Percentiles rank a stretch among this genome's conserved stretches.
Conservation (phyloP, 2,329 filamentous ascomycete genomes). For the Juglanconis oblonga region DNA sequence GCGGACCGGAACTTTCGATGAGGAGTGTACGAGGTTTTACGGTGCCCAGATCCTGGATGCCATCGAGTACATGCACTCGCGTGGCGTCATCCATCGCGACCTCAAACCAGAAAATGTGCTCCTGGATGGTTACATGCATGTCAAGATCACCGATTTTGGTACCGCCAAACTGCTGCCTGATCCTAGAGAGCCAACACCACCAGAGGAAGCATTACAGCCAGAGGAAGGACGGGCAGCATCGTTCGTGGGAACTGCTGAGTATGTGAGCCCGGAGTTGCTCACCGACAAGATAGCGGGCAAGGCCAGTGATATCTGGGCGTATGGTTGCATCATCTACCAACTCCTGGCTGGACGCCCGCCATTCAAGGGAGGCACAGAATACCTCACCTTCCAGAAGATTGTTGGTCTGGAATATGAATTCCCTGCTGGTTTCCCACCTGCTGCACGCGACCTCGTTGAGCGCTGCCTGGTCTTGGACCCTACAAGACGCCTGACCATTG, state of each 20-base stretch:
- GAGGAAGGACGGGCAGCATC: conserved; percentile 80
- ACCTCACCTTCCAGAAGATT: conserved; percentile 97
- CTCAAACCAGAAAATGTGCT: conserved; percentile 96
- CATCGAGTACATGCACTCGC: conserved; percentile 96
- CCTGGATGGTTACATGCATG: conserved; percentile 91
- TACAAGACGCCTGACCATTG: conserved; percentile 76
- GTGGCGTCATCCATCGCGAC: conserved; percentile 94
- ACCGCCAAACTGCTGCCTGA: conserved; percentile 88
- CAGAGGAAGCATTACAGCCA: neutral
- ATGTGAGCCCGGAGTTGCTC: conserved; percentile 95
- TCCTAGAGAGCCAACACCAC: conserved; percentile 43
- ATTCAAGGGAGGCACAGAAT: conserved; percentile 95
- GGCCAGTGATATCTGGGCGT: conserved; percentile 96
- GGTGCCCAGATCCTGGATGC: conserved; percentile 93
- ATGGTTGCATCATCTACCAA: conserved; percentile 97
- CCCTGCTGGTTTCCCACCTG: conserved; percentile 78
- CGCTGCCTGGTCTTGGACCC: conserved; percentile 88
- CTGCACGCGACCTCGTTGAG: conserved; percentile 86
- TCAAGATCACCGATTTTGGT: conserved; percentile 98
- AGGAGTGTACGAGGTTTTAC: conserved; percentile 93
- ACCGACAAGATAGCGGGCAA: conserved; percentile 97
- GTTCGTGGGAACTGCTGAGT: conserved; percentile 96
- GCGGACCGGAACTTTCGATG: conserved; percentile 89
- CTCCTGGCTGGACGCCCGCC: conserved; percentile 91
- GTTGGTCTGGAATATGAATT: conserved; percentile 93